Evolutionary conservation across 495 filamentous ascomycete species (phyloP), one percentile per base, ranked within the genome.

Genomic region (Evansstolkia leycettana): DNA sequence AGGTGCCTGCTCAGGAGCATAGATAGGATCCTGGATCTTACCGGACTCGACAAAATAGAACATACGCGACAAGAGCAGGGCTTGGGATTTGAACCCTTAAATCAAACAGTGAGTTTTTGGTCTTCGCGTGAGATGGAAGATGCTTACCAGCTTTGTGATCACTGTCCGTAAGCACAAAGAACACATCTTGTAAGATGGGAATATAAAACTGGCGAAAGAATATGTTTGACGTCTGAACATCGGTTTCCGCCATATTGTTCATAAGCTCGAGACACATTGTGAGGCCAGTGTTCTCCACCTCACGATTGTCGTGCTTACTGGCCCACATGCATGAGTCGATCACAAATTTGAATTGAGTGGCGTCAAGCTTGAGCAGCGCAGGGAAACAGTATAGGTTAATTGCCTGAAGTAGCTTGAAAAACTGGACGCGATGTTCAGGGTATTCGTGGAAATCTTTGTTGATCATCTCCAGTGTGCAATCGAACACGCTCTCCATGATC

Each of bases 401-500:
- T 9, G 88, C 84, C 48, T 93, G 74, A 11, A 99, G 72, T 18
- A 96, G 68, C 57, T 90, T 92, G 73, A 96, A 99, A 57, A 99
- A 99, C 56, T 94, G 88, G 2, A 99, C 90, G 27, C 90, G 80
- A 49, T 96, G 90, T 51, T 99, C 90, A 0, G 90, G 90, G 57
- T 92, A 99, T 54, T 99, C 90, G 31, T 93, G 92, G 64, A 96
- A 99, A 52, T 99, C 89, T 60, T 96, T 99, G 73, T 96, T 99
- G 65, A 99, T 96, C 90, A 99, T 99, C 43, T 94, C 84, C 27
- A 99, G 66, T 6, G 90, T 99, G 63, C 90, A 96, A 57, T 94
- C 89, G 53, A 99, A 99, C 13, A 99, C 85, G 49, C 88, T 90
- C 52, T 96, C 87, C 85, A 99, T 94, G 54, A 96, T 95, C 28